phyloP scores from a whole-genome alignment of 164 flowering plant genomes.

The Aristolochia fimbriata region DNA sequence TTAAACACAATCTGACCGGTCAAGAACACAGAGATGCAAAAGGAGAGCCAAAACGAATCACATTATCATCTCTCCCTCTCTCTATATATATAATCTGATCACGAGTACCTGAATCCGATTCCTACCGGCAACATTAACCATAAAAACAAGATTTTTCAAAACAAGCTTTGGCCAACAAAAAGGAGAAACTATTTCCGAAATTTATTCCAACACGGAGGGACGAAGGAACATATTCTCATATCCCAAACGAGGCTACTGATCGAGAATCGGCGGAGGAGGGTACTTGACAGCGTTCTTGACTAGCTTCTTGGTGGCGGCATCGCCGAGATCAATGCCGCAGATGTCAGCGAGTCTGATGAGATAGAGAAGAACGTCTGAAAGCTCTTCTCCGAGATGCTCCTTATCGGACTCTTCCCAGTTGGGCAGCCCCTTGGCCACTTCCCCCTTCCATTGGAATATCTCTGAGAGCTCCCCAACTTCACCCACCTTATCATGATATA shows the following conservation, averaged over 20 bases:
- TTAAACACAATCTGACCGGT: no score
- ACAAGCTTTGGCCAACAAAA: not conserved
- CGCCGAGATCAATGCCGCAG: constrained; percentile 49
- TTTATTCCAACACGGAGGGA: not conserved
- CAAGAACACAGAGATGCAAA: no score
- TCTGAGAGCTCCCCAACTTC: constrained; percentile 65
- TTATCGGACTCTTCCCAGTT: constrained; percentile 50
- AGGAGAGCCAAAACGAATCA: no score
- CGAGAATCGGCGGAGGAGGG: constrained; percentile 22
- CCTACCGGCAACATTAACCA: not conserved
- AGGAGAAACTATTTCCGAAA: not conserved
- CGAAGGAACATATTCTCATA: not conserved
- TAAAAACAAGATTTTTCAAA: not conserved
- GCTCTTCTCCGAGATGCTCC: constrained; percentile 56
- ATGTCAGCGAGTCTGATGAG: constrained; percentile 49
- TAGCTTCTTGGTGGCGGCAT: constrained; percentile 39
- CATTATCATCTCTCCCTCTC: no score
- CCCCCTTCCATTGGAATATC: constrained; percentile 64
- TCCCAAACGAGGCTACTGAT: not conserved
- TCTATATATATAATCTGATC: no score
- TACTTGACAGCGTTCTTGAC: constrained; percentile 42
- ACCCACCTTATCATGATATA: constrained; percentile 25
- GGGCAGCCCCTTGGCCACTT: constrained; percentile 50
- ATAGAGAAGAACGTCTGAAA: constrained; percentile 53
- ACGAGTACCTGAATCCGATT: no score